A percentile compares a stretch with the other conserved stretches of the same genome.
Conservation (phyloP, 73 alveolate species). For the Durusdinium trenchii region DNA sequence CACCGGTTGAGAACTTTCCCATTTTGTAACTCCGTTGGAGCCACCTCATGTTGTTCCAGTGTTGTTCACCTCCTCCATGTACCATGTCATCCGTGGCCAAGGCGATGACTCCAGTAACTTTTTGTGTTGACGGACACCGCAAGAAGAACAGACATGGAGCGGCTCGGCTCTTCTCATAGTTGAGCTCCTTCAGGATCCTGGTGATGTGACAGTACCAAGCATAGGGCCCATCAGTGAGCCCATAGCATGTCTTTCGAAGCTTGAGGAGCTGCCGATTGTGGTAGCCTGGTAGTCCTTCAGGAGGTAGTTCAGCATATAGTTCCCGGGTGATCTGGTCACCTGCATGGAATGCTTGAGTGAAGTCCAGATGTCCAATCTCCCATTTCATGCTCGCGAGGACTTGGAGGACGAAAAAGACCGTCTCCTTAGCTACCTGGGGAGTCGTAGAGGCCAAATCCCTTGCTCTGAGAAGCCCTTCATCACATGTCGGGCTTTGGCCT, state of each 20-base stretch:
- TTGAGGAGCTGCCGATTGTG: background rate
- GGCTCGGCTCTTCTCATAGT: no score
- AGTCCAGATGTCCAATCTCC: background rate
- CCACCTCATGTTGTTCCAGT: no score
- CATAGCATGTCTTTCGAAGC: background rate
- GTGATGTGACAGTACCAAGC: background rate
- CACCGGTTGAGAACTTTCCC: no score
- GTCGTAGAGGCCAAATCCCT: background rate
- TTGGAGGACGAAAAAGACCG: background rate
- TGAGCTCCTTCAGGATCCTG: no score
- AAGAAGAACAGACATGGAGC: no score
- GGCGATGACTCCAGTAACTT: no score
- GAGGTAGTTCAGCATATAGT: background rate
- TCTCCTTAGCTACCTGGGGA: background rate
- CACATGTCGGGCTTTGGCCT: background rate
- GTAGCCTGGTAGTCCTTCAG: background rate
- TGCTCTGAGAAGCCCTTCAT: constrained; percentile 27
- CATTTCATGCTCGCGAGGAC: background rate
- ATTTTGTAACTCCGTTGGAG: no score
- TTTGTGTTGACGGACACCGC: no score
- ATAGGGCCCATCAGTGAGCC: background rate
- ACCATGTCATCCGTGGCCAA: no score
- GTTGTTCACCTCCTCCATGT: no score
- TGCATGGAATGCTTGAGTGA: constrained; percentile 28
- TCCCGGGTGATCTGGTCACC: background rate